Evolutionary conservation across 768 basidiomycete species (phyloP).

Genomic region (Agaricus subrufescens): DNA sequence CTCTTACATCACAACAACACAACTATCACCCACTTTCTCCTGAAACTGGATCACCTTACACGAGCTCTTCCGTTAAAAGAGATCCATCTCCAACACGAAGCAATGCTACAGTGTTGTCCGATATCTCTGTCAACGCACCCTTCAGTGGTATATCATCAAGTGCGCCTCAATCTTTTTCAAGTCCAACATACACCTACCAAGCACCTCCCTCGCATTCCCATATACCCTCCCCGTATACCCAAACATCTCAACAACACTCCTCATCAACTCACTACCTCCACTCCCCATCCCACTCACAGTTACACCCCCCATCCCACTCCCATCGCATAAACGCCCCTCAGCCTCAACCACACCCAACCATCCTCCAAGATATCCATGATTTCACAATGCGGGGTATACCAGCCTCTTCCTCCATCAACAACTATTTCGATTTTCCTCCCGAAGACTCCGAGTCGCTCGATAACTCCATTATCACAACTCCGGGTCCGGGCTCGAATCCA

Average conservation of each 20-base stretch:
- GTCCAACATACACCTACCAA: neutral
- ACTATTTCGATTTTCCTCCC: slow-evolving; percentile 15
- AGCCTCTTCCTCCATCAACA: slow-evolving; percentile 7
- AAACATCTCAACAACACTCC: neutral
- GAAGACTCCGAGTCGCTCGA: neutral
- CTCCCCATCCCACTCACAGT: neutral
- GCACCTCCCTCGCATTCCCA: neutral
- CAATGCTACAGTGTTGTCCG: slow-evolving; percentile 10
- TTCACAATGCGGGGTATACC: slow-evolving; percentile 15
- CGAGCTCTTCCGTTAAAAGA: neutral
- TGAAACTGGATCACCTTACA: neutral
- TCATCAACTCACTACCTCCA: neutral
- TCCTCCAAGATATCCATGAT: slow-evolving; percentile 51
- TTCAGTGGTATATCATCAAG: neutral
- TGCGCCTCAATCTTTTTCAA: neutral
- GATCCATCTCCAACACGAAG: slow-evolving; percentile 6
- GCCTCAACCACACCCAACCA: slow-evolving; percentile 38
- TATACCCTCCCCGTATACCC: too few species aligned
- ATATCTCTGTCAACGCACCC: slow-evolving; percentile 2
- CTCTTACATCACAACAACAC: neutral
- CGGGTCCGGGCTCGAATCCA: neutral
- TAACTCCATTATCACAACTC: neutral
- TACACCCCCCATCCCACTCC: slow-evolving; percentile 6
- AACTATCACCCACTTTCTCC: neutral
- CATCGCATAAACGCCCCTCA: too few species aligned